A percentile compares a stretch with the other conserved stretches of the same genome.
Evolutionary conservation across 768 basidiomycete species (phyloP).

Genomic region (Russula emetica): DNA sequence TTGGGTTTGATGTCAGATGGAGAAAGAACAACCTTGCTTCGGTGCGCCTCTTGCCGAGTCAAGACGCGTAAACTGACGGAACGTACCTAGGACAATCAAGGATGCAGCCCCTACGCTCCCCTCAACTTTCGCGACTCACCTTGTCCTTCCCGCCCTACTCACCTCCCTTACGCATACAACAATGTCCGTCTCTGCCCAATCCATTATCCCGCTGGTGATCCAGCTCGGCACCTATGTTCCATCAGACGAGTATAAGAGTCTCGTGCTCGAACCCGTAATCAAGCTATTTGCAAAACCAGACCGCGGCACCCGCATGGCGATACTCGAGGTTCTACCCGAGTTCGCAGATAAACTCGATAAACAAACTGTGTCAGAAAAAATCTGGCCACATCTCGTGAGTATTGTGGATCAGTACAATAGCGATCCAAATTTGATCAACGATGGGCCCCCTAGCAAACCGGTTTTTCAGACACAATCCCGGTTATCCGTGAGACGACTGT

Average conservation of each 20-base stretch:
- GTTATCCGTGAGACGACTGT: conserved; percentile 93
- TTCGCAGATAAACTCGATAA: conserved; percentile 87
- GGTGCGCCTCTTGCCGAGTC: conserved; percentile 39
- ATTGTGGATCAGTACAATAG: neutral
- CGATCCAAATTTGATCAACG: neutral
- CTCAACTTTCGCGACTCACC: conserved; percentile 74
- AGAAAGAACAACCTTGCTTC: conserved; percentile 70
- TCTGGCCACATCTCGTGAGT: conserved; percentile 89
- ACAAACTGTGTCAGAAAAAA: conserved; percentile 76
- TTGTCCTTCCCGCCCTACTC: conserved; percentile 83
- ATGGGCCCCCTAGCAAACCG: conserved; percentile 73
- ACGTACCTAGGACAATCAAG: conserved; percentile 55
- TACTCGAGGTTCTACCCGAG: conserved; percentile 79
- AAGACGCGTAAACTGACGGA: neutral
- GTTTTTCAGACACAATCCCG: conserved; percentile 91
- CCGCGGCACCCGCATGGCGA: conserved; percentile 88
- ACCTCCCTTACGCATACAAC: conserved; percentile 69
- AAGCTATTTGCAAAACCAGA: conserved; percentile 87
- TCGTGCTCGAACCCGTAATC: conserved; percentile 73
- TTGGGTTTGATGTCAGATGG: conserved; percentile 77
- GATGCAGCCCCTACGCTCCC: conserved; percentile 81
- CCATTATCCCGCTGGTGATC: conserved; percentile 79
- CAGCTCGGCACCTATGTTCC: conserved; percentile 70
- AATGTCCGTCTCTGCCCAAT: conserved; percentile 61
- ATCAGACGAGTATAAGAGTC: conserved; percentile 61